Evolutionary conservation across 2,329 filamentous ascomycete genomes (phyloP), one percentile per base, ranked within the genome.

Genomic region (Pestalotiopsis sp.): DNA sequence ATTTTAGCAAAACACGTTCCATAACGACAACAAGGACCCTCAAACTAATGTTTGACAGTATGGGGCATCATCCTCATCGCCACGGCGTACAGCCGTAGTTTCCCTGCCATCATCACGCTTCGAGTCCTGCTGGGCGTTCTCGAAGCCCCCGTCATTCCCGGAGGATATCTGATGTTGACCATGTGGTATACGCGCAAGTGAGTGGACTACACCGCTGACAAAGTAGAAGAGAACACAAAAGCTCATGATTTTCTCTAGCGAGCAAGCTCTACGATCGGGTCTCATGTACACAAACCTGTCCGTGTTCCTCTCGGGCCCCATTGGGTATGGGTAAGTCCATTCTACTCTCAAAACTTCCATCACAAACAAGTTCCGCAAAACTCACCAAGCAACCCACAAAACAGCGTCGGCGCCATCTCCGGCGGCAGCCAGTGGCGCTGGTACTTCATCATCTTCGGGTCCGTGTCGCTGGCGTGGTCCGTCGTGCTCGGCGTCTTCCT

Each of bases 371-470:
- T 27, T 2, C n/a, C 2, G 14, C 38, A 38, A 4, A n/a, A 39
- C 20, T 25, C 13, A 63, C 14, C 27, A 12, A 23, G 4, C 23
- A 2, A 5, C n/a, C 27, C 4, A 1, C 13, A 12, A 63, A 63
- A 41, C 71, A 88, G 85, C 5, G 82, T 90, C 12, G 89, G 88
- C 1, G 86, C 90, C 73, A 90, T 90, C 71, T 83, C 78, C 5
- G 75, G 75, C 6, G 73, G 78, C 17, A 70, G 71, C n/a, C 68
- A 68, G 39, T 78, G 76, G 77, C 77, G 76, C 73, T 79, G 78
- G 63, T 75, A 89, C 27, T 91, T 89, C 77, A 71, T 89, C n/a
- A 88, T 90, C 70, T 88, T 89, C 72, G 84, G 87, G 1, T 84
- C 86, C 70, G 82, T 89, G 68, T 87, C 86, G 31, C 78, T 84